phyloP scores from a whole-genome alignment of 257 asterid genomes.

The Rehmannia glutinosa region DNA sequence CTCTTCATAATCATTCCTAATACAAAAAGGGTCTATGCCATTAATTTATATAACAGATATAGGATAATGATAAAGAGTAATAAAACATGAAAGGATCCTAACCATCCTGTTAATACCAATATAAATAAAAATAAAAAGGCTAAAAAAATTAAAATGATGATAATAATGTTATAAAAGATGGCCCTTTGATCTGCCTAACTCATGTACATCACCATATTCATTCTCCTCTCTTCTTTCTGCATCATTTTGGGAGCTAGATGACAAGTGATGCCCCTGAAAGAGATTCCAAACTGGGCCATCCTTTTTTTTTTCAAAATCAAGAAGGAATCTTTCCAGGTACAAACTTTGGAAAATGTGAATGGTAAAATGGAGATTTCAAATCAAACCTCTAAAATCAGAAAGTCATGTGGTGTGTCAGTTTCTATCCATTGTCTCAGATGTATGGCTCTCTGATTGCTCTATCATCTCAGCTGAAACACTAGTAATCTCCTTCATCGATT shows the following conservation, averaged over 20 bases:
- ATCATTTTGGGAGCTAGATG: conserved; percentile 27
- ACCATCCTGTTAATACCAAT: no score
- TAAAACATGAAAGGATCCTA: no score
- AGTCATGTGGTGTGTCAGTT: conserved; percentile 32
- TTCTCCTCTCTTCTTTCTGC: conserved; percentile 13
- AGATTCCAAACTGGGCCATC: conserved; percentile 33
- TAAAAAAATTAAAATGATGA: neutral
- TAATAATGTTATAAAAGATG: conserved; percentile 24
- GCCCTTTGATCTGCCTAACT: conserved; percentile 23
- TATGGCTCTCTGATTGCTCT: conserved; percentile 37
- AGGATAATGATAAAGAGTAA: no score
- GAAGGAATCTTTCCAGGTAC: conserved; percentile 46
- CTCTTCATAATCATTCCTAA: no score
- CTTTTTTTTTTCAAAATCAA: conserved; percentile 3
- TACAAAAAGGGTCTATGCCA: conserved; percentile 1
- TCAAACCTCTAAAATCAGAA: conserved; percentile 20
- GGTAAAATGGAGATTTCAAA: conserved; percentile 18
- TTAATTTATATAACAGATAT: conserved; percentile 11
- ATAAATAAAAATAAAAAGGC: neutral
- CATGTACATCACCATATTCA: conserved; percentile 35
- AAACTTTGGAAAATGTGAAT: conserved; percentile 33
- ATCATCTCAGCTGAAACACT: conserved; percentile 39
- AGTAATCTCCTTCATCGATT: conserved; percentile 46
- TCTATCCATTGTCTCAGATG: conserved; percentile 44
- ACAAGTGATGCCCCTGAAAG: conserved; percentile 22